Base-by-base conservation (phyloP, 2,329 filamentous ascomycete genomes). In the Beauveria rudraprayagi region DNA sequence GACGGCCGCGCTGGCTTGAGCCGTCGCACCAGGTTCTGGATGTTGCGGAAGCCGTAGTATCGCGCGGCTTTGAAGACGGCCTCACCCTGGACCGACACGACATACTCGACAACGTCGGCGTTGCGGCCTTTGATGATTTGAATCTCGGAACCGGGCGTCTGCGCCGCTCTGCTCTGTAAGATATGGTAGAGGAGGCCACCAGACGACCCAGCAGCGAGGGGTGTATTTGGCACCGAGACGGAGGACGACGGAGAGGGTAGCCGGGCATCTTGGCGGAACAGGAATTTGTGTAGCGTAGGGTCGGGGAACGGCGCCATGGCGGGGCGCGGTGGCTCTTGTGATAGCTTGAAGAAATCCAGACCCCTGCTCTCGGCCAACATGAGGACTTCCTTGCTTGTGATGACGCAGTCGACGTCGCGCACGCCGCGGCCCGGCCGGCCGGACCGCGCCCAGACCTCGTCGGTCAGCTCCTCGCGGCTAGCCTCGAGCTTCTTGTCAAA, bases 401-500 rank as follows among this genome's bases (percentile, higher is more conserved):
- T 97, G 50, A 99, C 94, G 73, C 93, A 97, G 76, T 99, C 94
- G 53, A 97, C 92, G 70, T 99, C 94, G 61, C 94, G 83, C 28
- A 94, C 82, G 1, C 84, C 84, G 54, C 77, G 74, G 1, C 76
- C 78, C 1, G 81, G 77, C 53, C 70, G 70, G 16, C 75, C 78
- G 57, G 76, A 76, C 46, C 74, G 78, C 59, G 74, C 78, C 92
- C 92, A 97, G 17, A 85, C 83, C 7, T 82, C 77, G 70, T 93
- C 89, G 1, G 92, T 97, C 44, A 99, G 83, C 74, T 99, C 94
- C 72, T 92, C 88, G 58, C 94, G 87, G 67, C 92, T 96, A 7
- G 94, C 94, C 76, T 99, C 94, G 30, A 99, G 83, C 74, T 99
- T 99, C 79, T 99, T 99, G 74, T 99, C 94, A 73, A 99, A 97